Evolutionary conservation across 1,139 yeast species (phyloP), one percentile per base, ranked within the genome.

Genomic region (Saccharomyces hybrid): DNA sequence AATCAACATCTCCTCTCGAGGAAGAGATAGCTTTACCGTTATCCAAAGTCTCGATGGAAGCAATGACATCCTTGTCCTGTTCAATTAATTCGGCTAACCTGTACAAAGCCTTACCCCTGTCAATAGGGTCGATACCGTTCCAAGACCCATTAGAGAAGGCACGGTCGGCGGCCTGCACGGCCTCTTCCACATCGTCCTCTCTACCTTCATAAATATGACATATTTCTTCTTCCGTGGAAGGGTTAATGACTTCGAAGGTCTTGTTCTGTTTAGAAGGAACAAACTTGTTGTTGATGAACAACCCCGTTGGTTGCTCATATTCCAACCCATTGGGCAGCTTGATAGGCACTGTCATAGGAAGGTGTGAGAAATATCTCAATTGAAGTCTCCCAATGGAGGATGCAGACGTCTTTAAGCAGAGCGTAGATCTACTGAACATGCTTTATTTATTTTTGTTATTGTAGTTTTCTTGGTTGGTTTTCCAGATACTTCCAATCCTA

Each of bases 31-130:
- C 78, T 68, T 85, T 85, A 68, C 91, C 91, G 55, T 85, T 83
- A 67, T 85, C 90, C 76, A 85, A 75, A n/a, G 90, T 83, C 71
- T 85, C 91, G 64, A 85, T 78, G 8, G 82, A 73, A 14, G 69
- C 68, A 56, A 84, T 67, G 41, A 79, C 67, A 44, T 84, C 88
- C 60, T 74, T 72, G 58, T 84, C 76, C 60, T 77, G 71, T 60
- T 80, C 83, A 63, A 84, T 67, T 51, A 78, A 68, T 53, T 80
- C 82, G 25, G 88, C 88, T 51, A 84, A 70, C 68, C 79, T 82
- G 69, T 70, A 67, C 61, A 84, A 71, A 47, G 79, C 75, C 46
- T 71, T 64, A 23, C 82, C 84, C 68, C 86, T 76, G 55, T 73
- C 74, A 38, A 70, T 71, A 6, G 74, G 72, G 56, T 75, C 78